These are phyloP conservation scores for Asparagopsis taxiformis DNA, from an alignment of 31 red algal species.

Conservation along the genomic window DNA sequence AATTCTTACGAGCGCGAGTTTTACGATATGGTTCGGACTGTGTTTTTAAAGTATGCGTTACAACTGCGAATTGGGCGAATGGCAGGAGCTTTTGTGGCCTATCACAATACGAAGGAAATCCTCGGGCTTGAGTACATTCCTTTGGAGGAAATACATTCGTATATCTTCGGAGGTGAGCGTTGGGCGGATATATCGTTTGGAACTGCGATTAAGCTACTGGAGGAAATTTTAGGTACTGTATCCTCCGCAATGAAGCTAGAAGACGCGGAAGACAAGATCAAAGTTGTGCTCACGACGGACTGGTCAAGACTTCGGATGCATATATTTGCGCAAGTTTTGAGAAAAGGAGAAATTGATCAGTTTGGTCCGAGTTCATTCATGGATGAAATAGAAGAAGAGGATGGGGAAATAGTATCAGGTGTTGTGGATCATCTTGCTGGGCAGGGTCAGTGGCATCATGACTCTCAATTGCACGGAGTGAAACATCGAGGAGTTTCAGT, in stretches of 20 bases:
- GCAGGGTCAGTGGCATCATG: constrained; percentile 36
- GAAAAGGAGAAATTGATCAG: constrained; percentile 10
- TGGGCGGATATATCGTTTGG: constrained; percentile 74
- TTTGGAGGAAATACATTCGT: constrained; percentile 83
- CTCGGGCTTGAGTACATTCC: constrained; percentile 83
- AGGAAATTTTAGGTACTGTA: constrained; percentile 25
- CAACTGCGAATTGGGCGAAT: constrained; percentile 69
- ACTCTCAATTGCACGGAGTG: constrained; percentile 15
- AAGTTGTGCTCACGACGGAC: constrained; percentile 51
- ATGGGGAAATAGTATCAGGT: neutral
- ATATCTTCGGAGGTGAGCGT: constrained; percentile 76
- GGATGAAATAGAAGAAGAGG: neutral
- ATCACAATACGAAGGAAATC: constrained; percentile 80
- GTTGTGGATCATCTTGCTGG: neutral
- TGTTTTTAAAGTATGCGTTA: constrained; percentile 94
- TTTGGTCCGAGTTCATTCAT: constrained; percentile 30
- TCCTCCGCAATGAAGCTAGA: constrained; percentile 9
- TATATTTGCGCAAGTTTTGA: constrained; percentile 39
- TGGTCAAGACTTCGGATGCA: constrained; percentile 41
- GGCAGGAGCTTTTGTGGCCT: constrained; percentile 76
- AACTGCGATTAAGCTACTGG: constrained; percentile 28
- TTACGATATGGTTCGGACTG: constrained; percentile 92
- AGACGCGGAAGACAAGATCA: constrained; percentile 25
- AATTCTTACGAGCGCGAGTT: constrained; percentile 94
- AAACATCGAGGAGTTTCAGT: constrained; percentile 12